Conservation (phyloP, 768 basidiomycete species). For the Boletus rufocinnamomeus region DNA sequence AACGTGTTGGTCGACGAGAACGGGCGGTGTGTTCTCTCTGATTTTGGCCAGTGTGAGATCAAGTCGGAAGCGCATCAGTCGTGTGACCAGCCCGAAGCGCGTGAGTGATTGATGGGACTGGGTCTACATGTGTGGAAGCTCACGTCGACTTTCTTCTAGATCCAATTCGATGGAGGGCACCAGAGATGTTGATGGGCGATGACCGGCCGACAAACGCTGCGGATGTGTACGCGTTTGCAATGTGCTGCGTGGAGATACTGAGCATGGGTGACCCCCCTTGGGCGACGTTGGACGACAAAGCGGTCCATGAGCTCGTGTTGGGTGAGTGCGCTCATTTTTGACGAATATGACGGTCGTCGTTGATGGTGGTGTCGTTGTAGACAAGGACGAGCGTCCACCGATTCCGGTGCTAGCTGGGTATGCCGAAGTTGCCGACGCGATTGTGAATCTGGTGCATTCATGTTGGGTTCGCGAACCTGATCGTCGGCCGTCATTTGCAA, state of each 20-base stretch:
- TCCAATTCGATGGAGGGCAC: conserved; percentile 70
- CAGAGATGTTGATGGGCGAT: conserved; percentile 59
- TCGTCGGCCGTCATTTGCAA: conserved; percentile 53
- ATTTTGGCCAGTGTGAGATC: conserved; percentile 84
- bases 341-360: conserved; percentile 9
- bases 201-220: conserved; percentile 50
- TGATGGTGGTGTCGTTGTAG: conserved; percentile 35
- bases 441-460: conserved; percentile 45
- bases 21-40: conserved; percentile 69
- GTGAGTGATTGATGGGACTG: conserved; percentile 31
- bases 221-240: conserved; percentile 72
- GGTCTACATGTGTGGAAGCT: neutral
- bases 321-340: conserved; percentile 36
- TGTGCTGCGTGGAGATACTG: conserved; percentile 64
- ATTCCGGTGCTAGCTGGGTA: conserved; percentile 42
- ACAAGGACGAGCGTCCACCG: conserved; percentile 51
- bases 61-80: conserved; percentile 68
- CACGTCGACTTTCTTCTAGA: conserved; percentile 43
- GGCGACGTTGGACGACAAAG: conserved; percentile 50
- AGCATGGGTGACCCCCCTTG: conserved; percentile 64
- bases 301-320: conserved; percentile 52
- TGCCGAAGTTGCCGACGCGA: conserved; percentile 34
- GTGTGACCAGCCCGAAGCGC: conserved; percentile 49
- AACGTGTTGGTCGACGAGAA: conserved; percentile 77
- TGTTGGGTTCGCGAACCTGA: conserved; percentile 61